Conservation (phyloP, 1,139 yeast species). For the Kurtzmaniella quercitrusa region DNA sequence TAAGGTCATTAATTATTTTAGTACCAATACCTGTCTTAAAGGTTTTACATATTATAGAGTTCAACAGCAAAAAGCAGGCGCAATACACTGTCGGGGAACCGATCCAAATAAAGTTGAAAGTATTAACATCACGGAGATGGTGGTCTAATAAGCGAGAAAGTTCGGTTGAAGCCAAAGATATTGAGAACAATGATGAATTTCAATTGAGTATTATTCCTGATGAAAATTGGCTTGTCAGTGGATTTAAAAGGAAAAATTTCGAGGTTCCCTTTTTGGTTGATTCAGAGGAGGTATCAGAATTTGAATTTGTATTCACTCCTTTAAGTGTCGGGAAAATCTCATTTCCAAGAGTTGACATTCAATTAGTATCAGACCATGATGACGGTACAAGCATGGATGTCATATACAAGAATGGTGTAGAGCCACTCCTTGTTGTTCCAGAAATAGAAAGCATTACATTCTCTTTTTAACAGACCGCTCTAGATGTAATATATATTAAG, state of each 20-base stretch:
- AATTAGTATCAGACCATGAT: constrained; percentile 22
- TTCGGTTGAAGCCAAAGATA: background rate
- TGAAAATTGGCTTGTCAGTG: constrained; percentile 68
- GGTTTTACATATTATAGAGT: constrained; percentile 47
- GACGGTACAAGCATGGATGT: constrained; percentile 49
- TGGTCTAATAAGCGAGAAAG: constrained; percentile 31
- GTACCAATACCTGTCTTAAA: constrained; percentile 53
- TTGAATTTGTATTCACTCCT: constrained; percentile 61
- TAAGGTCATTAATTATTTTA: constrained; percentile 31
- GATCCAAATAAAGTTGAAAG: constrained; percentile 38
- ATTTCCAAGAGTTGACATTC: constrained; percentile 62
- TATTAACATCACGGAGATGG: constrained; percentile 37
- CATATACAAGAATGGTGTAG: constrained; percentile 64
- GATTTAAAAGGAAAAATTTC: constrained; percentile 52
- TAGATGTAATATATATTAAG: too few species aligned
- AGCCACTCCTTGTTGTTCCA: constrained; percentile 69
- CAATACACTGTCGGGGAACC: constrained; percentile 64
- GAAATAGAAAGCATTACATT: constrained; percentile 61
- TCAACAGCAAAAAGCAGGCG: constrained; percentile 31
- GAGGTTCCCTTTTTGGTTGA: constrained; percentile 19
- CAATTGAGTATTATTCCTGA: constrained; percentile 31
- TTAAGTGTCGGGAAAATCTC: constrained; percentile 68
- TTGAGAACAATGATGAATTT: constrained; percentile 14
- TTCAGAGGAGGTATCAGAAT: constrained; percentile 11
- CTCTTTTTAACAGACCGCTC: constrained; percentile 50